These are phyloP conservation scores for Mycena rosella DNA, from an alignment of 768 basidiomycete genomes.

Conservation along the genomic window DNA sequence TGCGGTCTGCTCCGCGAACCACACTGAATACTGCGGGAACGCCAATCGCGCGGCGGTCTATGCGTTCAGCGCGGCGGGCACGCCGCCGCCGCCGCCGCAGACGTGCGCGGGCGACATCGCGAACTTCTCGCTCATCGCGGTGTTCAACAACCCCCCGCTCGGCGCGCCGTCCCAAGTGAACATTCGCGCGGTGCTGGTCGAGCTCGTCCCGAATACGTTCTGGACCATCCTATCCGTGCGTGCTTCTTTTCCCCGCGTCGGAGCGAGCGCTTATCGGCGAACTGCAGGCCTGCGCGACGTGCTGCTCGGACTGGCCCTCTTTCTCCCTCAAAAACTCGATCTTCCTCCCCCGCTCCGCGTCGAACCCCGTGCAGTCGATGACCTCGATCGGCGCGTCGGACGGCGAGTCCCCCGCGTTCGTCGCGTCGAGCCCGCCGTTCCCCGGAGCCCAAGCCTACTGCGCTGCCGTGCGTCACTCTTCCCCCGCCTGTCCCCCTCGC, in stretches of 20 bases:
- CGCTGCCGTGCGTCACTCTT: slow-evolving; percentile 48
- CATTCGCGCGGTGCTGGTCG: slow-evolving; percentile 52
- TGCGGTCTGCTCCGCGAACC: slow-evolving; percentile 53
- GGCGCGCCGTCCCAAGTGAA: slow-evolving; percentile 45
- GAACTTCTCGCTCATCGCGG: slow-evolving; percentile 54
- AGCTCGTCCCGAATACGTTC: slow-evolving; percentile 53
- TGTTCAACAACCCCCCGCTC: slow-evolving; percentile 50
- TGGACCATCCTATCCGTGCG: slow-evolving; percentile 58
- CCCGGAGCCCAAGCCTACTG: slow-evolving; percentile 58
- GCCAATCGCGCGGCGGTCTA: slow-evolving; percentile 55
- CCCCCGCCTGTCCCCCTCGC: background rate
- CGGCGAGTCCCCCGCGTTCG: slow-evolving; percentile 59
- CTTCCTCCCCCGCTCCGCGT: slow-evolving; percentile 53
- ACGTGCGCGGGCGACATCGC: slow-evolving; percentile 48
- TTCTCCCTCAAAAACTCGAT: slow-evolving; percentile 55
- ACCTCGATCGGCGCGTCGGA: slow-evolving; percentile 52
- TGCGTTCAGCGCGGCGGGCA: slow-evolving; percentile 45
- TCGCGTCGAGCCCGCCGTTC: slow-evolving; percentile 59
- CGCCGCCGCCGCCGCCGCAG: slow-evolving; percentile 37
- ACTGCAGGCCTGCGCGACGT: slow-evolving; percentile 53
- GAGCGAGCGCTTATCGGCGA: background rate
- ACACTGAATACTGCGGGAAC: slow-evolving; percentile 56
- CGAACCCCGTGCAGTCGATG: slow-evolving; percentile 54
- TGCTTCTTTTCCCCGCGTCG: slow-evolving; percentile 12
- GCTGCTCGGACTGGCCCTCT: slow-evolving; percentile 59